These are phyloP conservation scores for Leccinellum luteum DNA, from an alignment of 768 basidiomycete genomes.

Conservation along the genomic window DNA sequence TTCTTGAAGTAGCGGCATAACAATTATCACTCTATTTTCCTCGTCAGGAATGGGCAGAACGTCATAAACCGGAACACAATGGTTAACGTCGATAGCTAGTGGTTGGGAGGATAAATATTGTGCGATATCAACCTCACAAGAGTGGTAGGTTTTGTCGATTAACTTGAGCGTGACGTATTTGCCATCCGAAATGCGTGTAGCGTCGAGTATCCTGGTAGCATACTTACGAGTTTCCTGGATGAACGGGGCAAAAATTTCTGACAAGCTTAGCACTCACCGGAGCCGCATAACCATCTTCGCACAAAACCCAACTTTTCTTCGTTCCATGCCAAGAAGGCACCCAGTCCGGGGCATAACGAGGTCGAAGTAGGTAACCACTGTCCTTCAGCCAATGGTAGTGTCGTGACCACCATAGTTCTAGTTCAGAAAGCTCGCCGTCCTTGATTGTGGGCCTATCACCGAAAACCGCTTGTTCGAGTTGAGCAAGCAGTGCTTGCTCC, in stretches of 20 bases:
- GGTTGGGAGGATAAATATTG: constrained; percentile 14
- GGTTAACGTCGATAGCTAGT: constrained; percentile 21
- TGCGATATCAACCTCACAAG: constrained; percentile 32
- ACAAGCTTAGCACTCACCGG: neutral
- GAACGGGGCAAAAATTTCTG: neutral
- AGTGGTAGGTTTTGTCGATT: constrained; percentile 10
- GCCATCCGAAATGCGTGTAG: constrained; percentile 26
- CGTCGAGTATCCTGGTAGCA: constrained; percentile 26
- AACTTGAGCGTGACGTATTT: constrained; percentile 31
- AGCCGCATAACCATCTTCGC: constrained; percentile 4
- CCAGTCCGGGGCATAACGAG: constrained; percentile 22
- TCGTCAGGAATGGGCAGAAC: constrained; percentile 11
- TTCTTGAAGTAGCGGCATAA: constrained; percentile 37
- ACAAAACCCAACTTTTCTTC: neutral
- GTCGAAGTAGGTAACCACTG: constrained; percentile 16
- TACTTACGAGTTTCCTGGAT: constrained; percentile 15
- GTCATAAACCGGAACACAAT: constrained; percentile 35
- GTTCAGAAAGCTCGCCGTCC: constrained; percentile 1
- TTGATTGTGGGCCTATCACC: neutral
- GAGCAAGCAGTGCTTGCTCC: neutral
- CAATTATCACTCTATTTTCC: constrained; percentile 13
- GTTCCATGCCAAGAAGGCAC: constrained; percentile 18
- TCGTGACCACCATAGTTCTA: constrained; percentile 12
- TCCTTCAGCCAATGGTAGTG: constrained; percentile 16
- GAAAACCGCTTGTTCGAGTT: neutral